Percentiles rank a stretch among this genome's conserved stretches.
Evolutionary conservation across 2,329 filamentous ascomycete genomes (phyloP).

Genomic region (Cladosporium sp.): DNA sequence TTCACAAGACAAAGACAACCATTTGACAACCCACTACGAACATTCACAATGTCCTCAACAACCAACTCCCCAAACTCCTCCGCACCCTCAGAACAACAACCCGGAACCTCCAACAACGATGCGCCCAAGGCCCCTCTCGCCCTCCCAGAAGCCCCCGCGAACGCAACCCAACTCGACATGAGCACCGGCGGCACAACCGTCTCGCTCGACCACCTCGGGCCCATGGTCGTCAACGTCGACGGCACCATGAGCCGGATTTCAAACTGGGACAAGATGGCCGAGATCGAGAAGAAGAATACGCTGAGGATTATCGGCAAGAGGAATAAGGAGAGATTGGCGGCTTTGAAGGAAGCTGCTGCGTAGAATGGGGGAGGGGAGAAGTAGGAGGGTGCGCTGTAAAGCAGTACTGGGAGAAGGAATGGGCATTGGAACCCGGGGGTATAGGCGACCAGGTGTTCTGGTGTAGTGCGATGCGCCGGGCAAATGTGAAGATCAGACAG

Average conservation of each 20-base stretch:
- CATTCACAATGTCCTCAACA: slow-evolving; percentile 15
- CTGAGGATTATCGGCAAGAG: slow-evolving; percentile 66
- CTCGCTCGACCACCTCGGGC: slow-evolving; percentile 68
- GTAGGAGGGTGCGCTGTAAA: background rate
- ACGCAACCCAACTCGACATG: slow-evolving; percentile 34
- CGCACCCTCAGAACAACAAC: background rate
- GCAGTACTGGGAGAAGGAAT: too few species aligned
- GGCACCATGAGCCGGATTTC: slow-evolving; percentile 69
- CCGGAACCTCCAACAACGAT: background rate
- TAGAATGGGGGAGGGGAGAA: slow-evolving; percentile 15
- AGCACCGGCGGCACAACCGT: slow-evolving; percentile 42
- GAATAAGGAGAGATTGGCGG: slow-evolving; percentile 63
- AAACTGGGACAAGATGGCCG: slow-evolving; percentile 73
- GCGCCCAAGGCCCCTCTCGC: slow-evolving; percentile 20
- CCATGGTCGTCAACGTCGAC: slow-evolving; percentile 72
- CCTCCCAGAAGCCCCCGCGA: slow-evolving; percentile 25
- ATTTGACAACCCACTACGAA: background rate
- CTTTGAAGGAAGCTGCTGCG: slow-evolving; percentile 48
- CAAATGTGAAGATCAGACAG: background rate
- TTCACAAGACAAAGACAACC: background rate
- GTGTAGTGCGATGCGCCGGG: background rate
- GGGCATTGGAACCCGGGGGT: too few species aligned
- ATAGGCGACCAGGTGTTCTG: background rate
- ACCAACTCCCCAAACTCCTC: background rate
- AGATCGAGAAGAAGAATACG: slow-evolving; percentile 66